Evolutionary conservation across 208 protist species (phyloP).

Genomic region (Acanthamoeba healyi): DNA sequence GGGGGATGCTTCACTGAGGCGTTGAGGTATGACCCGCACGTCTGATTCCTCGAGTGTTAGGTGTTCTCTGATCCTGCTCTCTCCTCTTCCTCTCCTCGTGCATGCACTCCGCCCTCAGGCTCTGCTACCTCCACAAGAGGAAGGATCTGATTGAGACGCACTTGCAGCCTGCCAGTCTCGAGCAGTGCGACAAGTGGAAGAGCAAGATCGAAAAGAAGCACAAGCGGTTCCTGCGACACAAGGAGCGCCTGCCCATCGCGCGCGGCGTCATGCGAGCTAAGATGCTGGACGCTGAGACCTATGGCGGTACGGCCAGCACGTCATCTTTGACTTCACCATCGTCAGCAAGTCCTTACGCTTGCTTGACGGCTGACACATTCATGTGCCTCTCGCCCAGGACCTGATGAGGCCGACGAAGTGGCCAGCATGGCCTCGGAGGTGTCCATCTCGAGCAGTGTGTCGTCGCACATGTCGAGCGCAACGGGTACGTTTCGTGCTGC

Average conservation of each 20-base stretch:
- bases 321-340: not conserved
- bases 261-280: constrained; percentile 33
- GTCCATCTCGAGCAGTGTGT: constrained; percentile 49
- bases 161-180: not conserved
- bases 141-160: constrained; percentile 62
- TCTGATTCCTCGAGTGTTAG: not conserved
- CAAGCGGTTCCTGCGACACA: constrained; percentile 37
- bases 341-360: not conserved
- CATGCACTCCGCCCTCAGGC: not conserved
- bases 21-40: not conserved
- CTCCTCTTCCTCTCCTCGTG: not conserved
- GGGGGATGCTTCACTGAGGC: constrained; percentile 53
- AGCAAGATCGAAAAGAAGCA: constrained; percentile 48
- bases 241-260: constrained; percentile 49
- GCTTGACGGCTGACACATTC: not conserved
- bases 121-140: constrained; percentile 3
- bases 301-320: not conserved
- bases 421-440: constrained; percentile 61
- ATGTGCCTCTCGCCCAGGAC: not conserved
- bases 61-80: not conserved
- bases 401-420: constrained; percentile 14
- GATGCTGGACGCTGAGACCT: constrained; percentile 58
- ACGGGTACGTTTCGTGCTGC: not conserved
- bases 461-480: not conserved
- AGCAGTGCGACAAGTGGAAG: constrained; percentile 46